phyloP scores from a whole-genome alignment of 768 basidiomycete genomes.

The Suillus paluster region DNA sequence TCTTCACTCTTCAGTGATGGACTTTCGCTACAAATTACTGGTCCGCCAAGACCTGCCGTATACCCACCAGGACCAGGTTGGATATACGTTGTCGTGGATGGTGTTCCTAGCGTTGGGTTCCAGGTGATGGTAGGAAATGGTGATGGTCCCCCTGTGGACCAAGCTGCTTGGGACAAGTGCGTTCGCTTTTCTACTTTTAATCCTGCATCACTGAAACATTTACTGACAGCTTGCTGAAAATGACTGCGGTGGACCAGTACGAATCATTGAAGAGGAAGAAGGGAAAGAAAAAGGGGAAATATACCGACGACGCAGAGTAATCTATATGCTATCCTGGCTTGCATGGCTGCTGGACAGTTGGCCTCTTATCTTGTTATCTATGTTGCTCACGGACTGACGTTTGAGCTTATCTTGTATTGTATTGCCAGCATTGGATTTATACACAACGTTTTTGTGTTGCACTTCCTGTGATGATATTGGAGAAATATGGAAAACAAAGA shows the following conservation, averaged over 20 bases:
- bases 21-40: constrained; percentile 56
- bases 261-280: constrained; percentile 39
- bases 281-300: constrained; percentile 23
- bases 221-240: constrained; percentile 48
- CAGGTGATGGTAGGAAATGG: constrained; percentile 76
- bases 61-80: constrained; percentile 87
- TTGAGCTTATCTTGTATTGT: constrained; percentile 3
- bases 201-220: neutral
- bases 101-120: constrained; percentile 64
- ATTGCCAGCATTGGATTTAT: constrained; percentile 15
- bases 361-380: constrained; percentile 9
- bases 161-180: constrained; percentile 61
- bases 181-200: constrained; percentile 20
- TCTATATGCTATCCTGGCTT: neutral
- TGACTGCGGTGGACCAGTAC: constrained; percentile 55
- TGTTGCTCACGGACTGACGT: constrained; percentile 6
- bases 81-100: constrained; percentile 68
- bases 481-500: constrained; percentile 13
- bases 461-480: neutral
- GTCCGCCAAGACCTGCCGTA: constrained; percentile 64
- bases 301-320: constrained; percentile 17
- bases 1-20: constrained; percentile 46
- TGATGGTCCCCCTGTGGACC: constrained; percentile 58
- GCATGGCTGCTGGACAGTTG: neutral
- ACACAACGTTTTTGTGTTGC: constrained; percentile 8